phyloP scores from a whole-genome alignment of 495 filamentous ascomycete genomes.

The Trichoderma virens region DNA sequence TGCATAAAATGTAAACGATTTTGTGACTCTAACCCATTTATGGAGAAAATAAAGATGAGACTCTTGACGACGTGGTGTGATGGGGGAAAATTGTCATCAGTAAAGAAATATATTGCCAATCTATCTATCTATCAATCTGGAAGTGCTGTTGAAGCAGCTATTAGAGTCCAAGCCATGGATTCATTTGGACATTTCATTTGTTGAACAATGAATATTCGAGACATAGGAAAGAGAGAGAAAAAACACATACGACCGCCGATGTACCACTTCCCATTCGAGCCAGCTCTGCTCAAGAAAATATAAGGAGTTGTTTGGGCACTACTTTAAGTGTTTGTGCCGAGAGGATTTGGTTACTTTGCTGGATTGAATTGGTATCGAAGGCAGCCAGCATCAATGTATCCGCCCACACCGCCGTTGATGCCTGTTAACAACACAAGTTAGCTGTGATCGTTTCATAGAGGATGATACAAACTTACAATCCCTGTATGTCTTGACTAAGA shows the following conservation, averaged over 20 bases:
- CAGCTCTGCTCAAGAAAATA: too few relatives aligned
- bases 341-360: not conserved
- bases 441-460: not conserved
- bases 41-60: too few relatives aligned
- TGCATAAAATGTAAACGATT: too few relatives aligned
- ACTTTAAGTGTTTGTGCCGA: too few relatives aligned
- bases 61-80: too few relatives aligned
- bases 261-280: too few relatives aligned
- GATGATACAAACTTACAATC: not conserved
- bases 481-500: not conserved
- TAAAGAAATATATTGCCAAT: not conserved
- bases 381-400: not conserved
- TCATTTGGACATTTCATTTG: not conserved
- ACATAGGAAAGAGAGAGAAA: not conserved
- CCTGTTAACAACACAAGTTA: not conserved
- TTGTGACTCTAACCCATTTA: too few relatives aligned
- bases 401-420: not conserved
- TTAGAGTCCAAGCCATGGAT: not conserved
- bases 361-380: not conserved
- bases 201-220: not conserved
- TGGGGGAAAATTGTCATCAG: too few relatives aligned
- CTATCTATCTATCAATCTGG: not conserved
- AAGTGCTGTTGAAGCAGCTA: not conserved
- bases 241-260: not conserved
- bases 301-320: too few relatives aligned